These are phyloP conservation scores for Nakaseomyces nivariensis DNA, from an alignment of 1,139 yeast species.

Conservation along the genomic window DNA sequence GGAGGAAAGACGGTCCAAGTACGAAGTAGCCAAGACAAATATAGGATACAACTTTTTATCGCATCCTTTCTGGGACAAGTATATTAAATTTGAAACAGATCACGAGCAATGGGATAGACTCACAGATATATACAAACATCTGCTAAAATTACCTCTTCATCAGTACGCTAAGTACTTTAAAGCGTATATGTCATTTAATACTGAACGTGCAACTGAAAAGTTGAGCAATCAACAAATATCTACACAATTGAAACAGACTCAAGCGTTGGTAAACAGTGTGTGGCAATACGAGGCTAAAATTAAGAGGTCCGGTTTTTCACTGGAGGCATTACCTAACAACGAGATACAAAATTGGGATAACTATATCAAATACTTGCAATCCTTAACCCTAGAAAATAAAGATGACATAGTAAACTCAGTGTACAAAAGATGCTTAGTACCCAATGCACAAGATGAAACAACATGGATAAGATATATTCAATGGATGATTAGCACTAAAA, in stretches of 20 bases:
- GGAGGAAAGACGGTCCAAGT: conserved; percentile 32
- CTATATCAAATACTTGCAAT: not conserved
- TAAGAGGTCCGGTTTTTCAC: conserved; percentile 36
- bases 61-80: conserved; percentile 58
- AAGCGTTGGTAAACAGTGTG: conserved; percentile 40
- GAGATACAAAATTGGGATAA: not conserved
- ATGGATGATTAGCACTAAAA: conserved; percentile 30
- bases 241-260: conserved; percentile 38
- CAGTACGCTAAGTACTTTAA: conserved; percentile 59
- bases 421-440: conserved; percentile 53
- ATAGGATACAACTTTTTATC: conserved; percentile 53
- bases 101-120: conserved; percentile 25
- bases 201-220: conserved; percentile 20
- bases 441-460: conserved; percentile 40
- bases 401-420: not conserved
- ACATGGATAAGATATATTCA: conserved; percentile 53
- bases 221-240: conserved; percentile 29
- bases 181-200: conserved; percentile 36
- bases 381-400: not conserved
- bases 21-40: conserved; percentile 33
- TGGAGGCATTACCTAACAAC: conserved; percentile 27
- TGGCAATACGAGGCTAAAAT: conserved; percentile 57
- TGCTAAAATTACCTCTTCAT: conserved; percentile 50
- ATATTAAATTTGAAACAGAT: conserved; percentile 39
- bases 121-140: conserved; percentile 34